Conservation (phyloP, 345 rosid genomes). For the Gossypium mustelinum region DNA sequence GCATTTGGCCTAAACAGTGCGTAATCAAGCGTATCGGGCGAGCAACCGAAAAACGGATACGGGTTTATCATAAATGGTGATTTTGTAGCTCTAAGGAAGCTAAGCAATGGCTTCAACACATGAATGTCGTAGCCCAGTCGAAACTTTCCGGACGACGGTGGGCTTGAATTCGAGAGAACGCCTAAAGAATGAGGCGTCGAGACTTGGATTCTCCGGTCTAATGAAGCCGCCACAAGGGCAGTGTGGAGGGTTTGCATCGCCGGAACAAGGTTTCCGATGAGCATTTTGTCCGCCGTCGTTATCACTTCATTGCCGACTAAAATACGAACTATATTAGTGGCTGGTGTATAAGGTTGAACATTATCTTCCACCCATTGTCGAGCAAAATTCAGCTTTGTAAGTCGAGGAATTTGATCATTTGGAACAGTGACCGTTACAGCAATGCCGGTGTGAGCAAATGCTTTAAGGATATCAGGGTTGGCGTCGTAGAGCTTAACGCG, state of each 20-base stretch:
- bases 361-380: conserved; percentile 56
- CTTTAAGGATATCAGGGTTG: conserved; percentile 43
- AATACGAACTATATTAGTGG: conserved; percentile 66
- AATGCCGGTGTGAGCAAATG: conserved; percentile 64
- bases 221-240: conserved; percentile 52
- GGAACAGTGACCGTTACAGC: conserved; percentile 60
- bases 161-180: conserved; percentile 54
- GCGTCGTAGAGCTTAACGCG: conserved; percentile 67
- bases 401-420: conserved; percentile 62
- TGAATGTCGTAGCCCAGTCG: conserved; percentile 56
- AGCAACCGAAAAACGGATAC: conserved; percentile 78
- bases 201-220: conserved; percentile 62
- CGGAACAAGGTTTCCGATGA: conserved; percentile 46
- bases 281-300: conserved; percentile 42
- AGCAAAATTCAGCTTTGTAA: conserved; percentile 51
- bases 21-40: conserved; percentile 55
- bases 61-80: conserved; percentile 82
- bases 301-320: conserved; percentile 85
- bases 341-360: conserved; percentile 52
- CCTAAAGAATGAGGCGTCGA: conserved; percentile 84
- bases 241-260: conserved; percentile 77
- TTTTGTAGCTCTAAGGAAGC: conserved; percentile 53
- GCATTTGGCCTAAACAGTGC: conserved; percentile 66
- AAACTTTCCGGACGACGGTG: conserved; percentile 71
- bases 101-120: conserved; percentile 65